Base-by-base conservation (phyloP, 2,329 filamentous ascomycete species). In the Shiraia sp. region DNA sequence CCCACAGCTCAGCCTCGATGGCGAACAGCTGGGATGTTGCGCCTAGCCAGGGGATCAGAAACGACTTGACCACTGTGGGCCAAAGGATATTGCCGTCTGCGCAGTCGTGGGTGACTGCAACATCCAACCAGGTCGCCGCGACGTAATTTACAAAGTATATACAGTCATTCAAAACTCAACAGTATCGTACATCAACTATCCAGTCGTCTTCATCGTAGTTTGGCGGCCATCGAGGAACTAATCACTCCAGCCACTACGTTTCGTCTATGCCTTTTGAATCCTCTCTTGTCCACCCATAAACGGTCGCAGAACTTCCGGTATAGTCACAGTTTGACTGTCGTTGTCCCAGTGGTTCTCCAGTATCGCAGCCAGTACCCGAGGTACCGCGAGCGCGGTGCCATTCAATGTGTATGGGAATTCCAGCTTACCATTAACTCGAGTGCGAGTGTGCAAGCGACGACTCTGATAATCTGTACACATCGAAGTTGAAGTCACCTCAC, bases 401-500 rank as follows among this genome's bases (percentile, higher is more conserved):
- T 99, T 99, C 26, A 95, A 78, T 0, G 93, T 99, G 73, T 88
- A 90, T 10, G 91, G 90, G 67, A 90, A 97, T 2, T 78, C 76
- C 28, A 86, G 72, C 62, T 79, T 82, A n/a, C 65, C 65, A 28
- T 71, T 72, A 10, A 77, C 49, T 49, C 85, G 83, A 32, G 88
- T 75, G 28, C 87, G 80, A 10, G 93, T 96, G 19, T 82, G 85
- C 25, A 99, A 75, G 12, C 93, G 80, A 19, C 93, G 79, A 17
- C 81, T 87, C 75, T 99, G 93, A 72, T 97, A 99, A 70, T 99
- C 93, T 1, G 89, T 93, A 72, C 93, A 99, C 57, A 92, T 85
- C 50, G 88, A 95, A 0, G 90, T 85, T 30, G 87, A 92, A 0
- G 91, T 95, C 37, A 99, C 85, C 72, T 99, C 93, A 32, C 93